phyloP scores from a whole-genome alignment of 2,329 filamentous ascomycete species.

The Colletotrichum sidae region DNA sequence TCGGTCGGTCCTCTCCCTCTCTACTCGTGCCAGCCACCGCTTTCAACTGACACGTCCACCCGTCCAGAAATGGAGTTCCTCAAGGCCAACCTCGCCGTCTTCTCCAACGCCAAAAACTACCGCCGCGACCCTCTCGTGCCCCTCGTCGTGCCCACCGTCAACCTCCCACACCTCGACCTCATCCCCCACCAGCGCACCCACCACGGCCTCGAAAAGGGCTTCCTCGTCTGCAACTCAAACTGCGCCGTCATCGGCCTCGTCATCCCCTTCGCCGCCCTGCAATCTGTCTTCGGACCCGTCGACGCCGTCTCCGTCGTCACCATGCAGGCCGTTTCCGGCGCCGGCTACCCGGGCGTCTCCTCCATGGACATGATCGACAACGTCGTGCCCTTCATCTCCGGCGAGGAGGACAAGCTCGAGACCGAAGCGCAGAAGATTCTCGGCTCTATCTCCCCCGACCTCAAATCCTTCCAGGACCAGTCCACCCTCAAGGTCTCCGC shows the following conservation, averaged over 20 bases:
- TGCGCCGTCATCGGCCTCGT: slow-evolving; percentile 97
- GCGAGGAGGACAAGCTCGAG: slow-evolving; percentile 97
- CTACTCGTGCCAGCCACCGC: background rate
- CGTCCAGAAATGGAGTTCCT: slow-evolving; percentile 88
- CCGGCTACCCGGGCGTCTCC: slow-evolving; percentile 89
- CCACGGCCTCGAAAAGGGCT: slow-evolving; percentile 81
- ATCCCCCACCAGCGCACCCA: slow-evolving; percentile 88
- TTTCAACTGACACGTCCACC: slow-evolving; percentile 25
- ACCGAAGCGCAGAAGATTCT: slow-evolving; percentile 96
- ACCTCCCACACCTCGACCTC: slow-evolving; percentile 86
- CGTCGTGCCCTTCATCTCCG: slow-evolving; percentile 91
- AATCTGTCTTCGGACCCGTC: slow-evolving; percentile 86
- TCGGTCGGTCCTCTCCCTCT: slow-evolving; percentile 71
- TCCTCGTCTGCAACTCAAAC: slow-evolving; percentile 97
- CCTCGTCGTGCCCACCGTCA: slow-evolving; percentile 94
- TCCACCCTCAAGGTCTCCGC: slow-evolving; percentile 80
- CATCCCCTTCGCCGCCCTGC: slow-evolving; percentile 91
- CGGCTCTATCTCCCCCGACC: slow-evolving; percentile 76
- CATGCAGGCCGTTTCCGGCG: slow-evolving; percentile 93
- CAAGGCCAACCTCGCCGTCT: slow-evolving; percentile 87
- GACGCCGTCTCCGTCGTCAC: slow-evolving; percentile 84
- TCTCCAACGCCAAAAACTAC: slow-evolving; percentile 99
- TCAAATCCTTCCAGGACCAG: slow-evolving; percentile 83
- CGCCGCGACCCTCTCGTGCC: slow-evolving; percentile 90
- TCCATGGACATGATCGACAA: slow-evolving; percentile 98